Base-by-base conservation (phyloP, 768 basidiomycete genomes). In the Leucosporidium creatinivorum region DNA sequence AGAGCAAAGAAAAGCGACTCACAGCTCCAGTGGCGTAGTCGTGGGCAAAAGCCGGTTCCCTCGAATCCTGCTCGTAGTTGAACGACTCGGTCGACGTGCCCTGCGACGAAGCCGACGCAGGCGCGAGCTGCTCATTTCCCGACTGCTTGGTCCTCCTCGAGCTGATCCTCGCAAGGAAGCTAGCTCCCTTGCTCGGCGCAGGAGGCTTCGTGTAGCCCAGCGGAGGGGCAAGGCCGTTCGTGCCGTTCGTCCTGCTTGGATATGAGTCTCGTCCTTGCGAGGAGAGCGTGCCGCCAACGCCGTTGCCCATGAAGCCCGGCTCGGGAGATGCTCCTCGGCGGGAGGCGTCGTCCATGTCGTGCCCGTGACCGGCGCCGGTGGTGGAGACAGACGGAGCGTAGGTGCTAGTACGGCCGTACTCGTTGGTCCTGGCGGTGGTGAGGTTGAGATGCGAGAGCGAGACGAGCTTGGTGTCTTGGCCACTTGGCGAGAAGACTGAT, bases 371-470 rank as follows among this genome's bases (percentile, higher is more conserved):
- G 0, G 70, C 70, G 13, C 68, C 67, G 36, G 68, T 25, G 58
- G 69, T 65, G 21, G 69, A 70, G 58, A 64, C n/a, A 4, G 72
- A 68, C 0, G 71, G 65, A 1, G 68, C 65, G 33, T 68, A 64
- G 47, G 62, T 51, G 13, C 39, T 44, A 31, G 58, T 23, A 21
- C 30, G 69, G 47, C 8, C 56, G 56, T 69, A 64, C 19, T 55
- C 61, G 19, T 26, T 50, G 44, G 51, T 39, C 13, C 19, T 26
- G 23, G 8, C 0, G 19, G 21, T 49, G 66, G 21, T 49, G 66
- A 63, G 52, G 52, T 62, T 33, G 52, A 48, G 58, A 65, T 50
- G 66, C 62, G 68, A 68, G 36, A 66, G 62, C 9, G 65, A 62
- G 6, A 72, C 36, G 47, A 63, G 36, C 31, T 66, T 63, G 21